Percentiles rank a stretch among this genome's conserved stretches.
These are phyloP conservation scores for Chlorella sp. DNA, from an alignment of 139 green algal genomes.

Conservation along the genomic window DNA sequence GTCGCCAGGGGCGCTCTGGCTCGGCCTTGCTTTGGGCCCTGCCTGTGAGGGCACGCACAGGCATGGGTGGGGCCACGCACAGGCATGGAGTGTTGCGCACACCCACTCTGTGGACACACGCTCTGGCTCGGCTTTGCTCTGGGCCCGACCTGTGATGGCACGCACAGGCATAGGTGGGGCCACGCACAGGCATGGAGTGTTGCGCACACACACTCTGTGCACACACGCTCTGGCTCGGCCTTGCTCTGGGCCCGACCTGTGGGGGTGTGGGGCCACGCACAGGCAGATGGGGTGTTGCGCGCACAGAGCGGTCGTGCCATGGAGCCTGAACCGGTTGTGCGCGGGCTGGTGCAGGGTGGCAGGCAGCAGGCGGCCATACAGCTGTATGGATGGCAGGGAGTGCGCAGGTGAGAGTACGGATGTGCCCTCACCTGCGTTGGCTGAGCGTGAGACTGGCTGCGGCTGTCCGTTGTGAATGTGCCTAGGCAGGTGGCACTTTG, in stretches of 20 bases:
- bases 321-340: too few relatives aligned
- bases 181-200: background rate
- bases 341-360: too few relatives aligned
- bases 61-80: background rate
- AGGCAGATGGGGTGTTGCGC: background rate
- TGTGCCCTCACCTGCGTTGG: too few relatives aligned
- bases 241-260: background rate
- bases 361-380: too few relatives aligned
- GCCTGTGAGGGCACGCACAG: background rate
- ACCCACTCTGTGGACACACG: too few relatives aligned
- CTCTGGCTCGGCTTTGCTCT: too few relatives aligned
- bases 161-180: background rate
- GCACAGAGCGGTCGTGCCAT: too few relatives aligned
- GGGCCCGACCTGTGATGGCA: too few relatives aligned
- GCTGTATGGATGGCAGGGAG: too few relatives aligned
- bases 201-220: background rate
- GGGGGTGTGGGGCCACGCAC: background rate
- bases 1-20: conserved; percentile 6
- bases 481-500: background rate
- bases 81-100: background rate
- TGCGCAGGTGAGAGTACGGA: too few relatives aligned
- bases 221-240: background rate
- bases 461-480: background rate
- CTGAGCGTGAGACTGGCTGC: background rate
- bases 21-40: background rate